Evolutionary conservation across 78 protist genomes (phyloP), one percentile per base, ranked within the genome.

Genomic region (Chrysochromulina parva): DNA sequence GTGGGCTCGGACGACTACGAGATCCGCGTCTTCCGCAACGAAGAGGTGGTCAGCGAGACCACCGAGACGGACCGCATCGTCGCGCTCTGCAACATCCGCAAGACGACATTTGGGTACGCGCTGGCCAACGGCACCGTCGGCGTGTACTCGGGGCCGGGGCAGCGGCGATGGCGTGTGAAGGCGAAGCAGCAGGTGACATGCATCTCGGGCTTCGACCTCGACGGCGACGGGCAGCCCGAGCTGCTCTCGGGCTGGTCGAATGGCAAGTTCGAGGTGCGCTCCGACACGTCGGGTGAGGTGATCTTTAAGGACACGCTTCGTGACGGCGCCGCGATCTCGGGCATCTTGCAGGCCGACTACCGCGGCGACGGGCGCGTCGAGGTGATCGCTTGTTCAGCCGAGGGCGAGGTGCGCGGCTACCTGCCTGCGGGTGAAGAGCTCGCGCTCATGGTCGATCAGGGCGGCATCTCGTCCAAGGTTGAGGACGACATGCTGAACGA

Each of bases 51-150:
- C 14, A 2, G 82, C 13, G 93, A 92, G 57, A 16, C n/a, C 26
- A 47, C 89, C 10, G 96, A 94, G 62, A 38, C 93, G 7, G 94
- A 76, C 58, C 9, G 1, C 1, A 17, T 92, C 54, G 50, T 69
- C 53, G 85, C 20, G 17, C 89, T 94, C 66, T 4, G 47, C 55
- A 1, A 65, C 16, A 1, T 90, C 22, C 65, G 60, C 24, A 13
- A 53, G 47, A 19, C 53, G 3, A 0, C 62, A 3, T 92, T 55
- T 66, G 96, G 85, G 81, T 94, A 89, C 90, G 92, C 85, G 19
- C 93, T 94, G 11, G 24, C 9, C 3, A 92, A 94, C 86, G 96
- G 96, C 19, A 89, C 94, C 1, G 38, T 94, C n/a, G 96, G 96
- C 55, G 92, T 89, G 73, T 94, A 94, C 85, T 90, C 92, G 28